phyloP scores from a whole-genome alignment of 768 basidiomycete species.

The Dacryopinax spathularia region DNA sequence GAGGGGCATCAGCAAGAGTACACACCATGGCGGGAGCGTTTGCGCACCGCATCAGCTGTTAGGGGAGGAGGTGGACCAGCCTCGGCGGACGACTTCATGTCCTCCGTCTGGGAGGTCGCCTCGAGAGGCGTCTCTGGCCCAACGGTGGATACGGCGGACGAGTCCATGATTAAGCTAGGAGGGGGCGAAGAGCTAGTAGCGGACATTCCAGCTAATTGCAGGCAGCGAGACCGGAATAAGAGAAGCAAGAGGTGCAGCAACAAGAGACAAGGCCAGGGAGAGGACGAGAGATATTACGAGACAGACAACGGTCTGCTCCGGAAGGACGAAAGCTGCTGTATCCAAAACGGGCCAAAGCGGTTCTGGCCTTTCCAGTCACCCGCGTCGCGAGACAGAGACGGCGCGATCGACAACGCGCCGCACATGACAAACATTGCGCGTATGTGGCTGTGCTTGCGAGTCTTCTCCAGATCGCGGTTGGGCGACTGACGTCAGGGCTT shows the following conservation, averaged over 20 bases:
- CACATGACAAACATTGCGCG: constrained; percentile 3
- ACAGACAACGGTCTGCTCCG: too few relatives aligned
- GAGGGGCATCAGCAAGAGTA: too few relatives aligned
- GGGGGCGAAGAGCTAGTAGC: neutral
- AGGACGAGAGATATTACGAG: too few relatives aligned
- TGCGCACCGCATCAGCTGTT: neutral
- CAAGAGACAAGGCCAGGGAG: too few relatives aligned
- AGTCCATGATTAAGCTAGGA: neutral
- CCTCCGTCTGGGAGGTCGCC: neutral
- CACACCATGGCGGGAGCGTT: neutral
- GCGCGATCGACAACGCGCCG: neutral
- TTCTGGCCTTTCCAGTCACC: neutral
- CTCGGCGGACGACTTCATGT: neutral
- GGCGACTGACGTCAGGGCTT: neutral
- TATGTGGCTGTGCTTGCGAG: neutral
- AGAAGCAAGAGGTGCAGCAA: too few relatives aligned
- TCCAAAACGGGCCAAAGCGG: neutral
- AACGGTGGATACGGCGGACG: neutral
- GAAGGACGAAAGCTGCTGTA: neutral
- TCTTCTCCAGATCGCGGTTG: neutral
- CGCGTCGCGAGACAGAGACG: neutral
- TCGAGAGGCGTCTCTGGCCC: neutral
- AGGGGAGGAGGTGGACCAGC: neutral
- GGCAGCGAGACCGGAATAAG: too few relatives aligned
- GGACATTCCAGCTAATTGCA: too few relatives aligned